Conservation (phyloP, 352 stramenopile genomes). For the Pythium plurisporium region DNA sequence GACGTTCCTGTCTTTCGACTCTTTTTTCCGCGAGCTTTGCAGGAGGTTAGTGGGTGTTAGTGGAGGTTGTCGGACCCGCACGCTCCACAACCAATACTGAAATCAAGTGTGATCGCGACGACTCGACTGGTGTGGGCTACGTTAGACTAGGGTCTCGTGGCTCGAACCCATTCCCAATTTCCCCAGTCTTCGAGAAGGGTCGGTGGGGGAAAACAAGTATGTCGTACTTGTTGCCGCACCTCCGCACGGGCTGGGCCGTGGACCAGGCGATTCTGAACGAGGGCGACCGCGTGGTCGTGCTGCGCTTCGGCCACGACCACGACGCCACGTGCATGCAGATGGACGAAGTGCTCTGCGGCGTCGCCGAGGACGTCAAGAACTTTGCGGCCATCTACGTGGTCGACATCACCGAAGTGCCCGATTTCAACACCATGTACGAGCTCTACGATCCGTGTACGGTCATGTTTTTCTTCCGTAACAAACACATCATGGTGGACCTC, state of each 20-base stretch:
- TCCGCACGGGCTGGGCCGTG: constrained; percentile 96
- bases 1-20: neutral
- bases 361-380: constrained; percentile 99
- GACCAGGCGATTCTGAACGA: constrained; percentile 99
- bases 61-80: neutral
- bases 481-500: constrained; percentile 99
- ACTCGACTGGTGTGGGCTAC: neutral
- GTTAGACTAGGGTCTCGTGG: neutral
- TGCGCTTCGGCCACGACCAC: constrained; percentile 98
- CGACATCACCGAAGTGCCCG: constrained; percentile 92
- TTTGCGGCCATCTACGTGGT: constrained; percentile 98
- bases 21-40: constrained; percentile 3
- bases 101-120: no score
- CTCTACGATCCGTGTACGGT: constrained; percentile 98
- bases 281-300: constrained; percentile 96
- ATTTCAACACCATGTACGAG: constrained; percentile 99
- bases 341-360: constrained; percentile 93
- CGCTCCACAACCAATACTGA: neutral
- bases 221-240: constrained; percentile 98
- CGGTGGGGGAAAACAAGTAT: constrained; percentile 32
- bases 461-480: constrained; percentile 99
- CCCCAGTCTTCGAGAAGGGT: neutral
- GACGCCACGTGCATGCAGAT: constrained; percentile 99
- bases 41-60: constrained; percentile 2
- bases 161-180: neutral